These are phyloP conservation scores for Canariomyces notabilis DNA, from an alignment of 2,329 filamentous ascomycete genomes.

Conservation along the genomic window DNA sequence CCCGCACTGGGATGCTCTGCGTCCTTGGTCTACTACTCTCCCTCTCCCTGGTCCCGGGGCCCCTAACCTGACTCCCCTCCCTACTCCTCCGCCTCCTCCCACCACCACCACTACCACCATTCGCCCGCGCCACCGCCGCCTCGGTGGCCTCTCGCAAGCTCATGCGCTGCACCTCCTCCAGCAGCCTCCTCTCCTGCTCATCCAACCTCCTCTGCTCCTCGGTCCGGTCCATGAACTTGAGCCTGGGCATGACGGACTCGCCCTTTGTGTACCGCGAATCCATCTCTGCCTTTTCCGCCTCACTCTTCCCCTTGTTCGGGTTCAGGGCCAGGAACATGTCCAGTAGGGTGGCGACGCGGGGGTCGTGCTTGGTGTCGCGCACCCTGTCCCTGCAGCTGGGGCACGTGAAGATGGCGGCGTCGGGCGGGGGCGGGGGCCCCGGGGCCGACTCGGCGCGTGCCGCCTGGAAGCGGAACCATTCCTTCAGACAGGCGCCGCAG, in stretches of 20 bases:
- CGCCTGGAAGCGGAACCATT: conserved; percentile 88
- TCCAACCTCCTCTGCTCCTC: conserved; percentile 51
- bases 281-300: conserved; percentile 72
- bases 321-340: conserved; percentile 83
- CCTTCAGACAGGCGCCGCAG: conserved; percentile 89
- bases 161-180: conserved; percentile 67
- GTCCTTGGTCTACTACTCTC: conserved; percentile 26
- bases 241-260: conserved; percentile 69
- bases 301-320: conserved; percentile 65
- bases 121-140: conserved; percentile 28
- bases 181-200: conserved; percentile 62
- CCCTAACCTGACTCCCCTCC: conserved; percentile 33
- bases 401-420: conserved; percentile 67
- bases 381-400: conserved; percentile 86
- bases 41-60: conserved; percentile 25
- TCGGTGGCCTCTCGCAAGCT: conserved; percentile 66
- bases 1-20: conserved; percentile 30
- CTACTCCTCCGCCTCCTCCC: conserved; percentile 26
- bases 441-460: conserved; percentile 49
- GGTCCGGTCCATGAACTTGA: conserved; percentile 47
- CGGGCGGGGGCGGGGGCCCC: conserved; percentile 40
- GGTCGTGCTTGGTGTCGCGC: conserved; percentile 83
- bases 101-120: conserved; percentile 4
- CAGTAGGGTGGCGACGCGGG: conserved; percentile 80
- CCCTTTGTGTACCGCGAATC: conserved; percentile 72